Conservation (phyloP, 192 early-diverging fungal species). For the Jimgerdemannia flammicorona region DNA sequence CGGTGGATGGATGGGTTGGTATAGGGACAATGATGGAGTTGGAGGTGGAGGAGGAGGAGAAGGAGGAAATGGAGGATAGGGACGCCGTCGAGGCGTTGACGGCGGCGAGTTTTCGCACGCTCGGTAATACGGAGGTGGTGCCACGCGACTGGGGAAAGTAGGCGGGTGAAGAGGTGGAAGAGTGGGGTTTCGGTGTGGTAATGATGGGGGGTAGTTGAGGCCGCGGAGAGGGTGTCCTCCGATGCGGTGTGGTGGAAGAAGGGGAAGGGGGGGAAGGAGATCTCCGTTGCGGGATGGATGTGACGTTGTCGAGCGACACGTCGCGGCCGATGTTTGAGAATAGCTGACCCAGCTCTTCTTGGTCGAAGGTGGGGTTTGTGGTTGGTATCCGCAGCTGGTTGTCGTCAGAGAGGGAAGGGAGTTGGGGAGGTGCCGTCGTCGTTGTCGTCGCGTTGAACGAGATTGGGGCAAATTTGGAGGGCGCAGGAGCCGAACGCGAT, state of each 20-base stretch:
- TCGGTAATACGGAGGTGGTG: too few relatives aligned
- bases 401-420: too few relatives aligned
- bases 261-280: not conserved
- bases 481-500: too few relatives aligned
- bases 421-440: too few relatives aligned
- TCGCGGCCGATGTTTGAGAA: too few relatives aligned
- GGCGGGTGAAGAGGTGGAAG: not conserved
- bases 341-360: too few relatives aligned
- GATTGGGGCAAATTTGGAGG: too few relatives aligned
- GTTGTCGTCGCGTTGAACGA: too few relatives aligned
- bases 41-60: not conserved
- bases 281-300: not conserved
- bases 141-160: not conserved
- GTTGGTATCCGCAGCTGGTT: not conserved
- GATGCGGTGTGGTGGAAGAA: not conserved
- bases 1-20: not conserved
- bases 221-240: not conserved
- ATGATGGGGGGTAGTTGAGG: not conserved
- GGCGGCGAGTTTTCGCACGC: constrained; percentile 3
- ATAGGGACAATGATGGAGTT: not conserved
- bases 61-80: constrained; percentile 7
- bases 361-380: not conserved
- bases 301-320: not conserved
- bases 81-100: constrained; percentile 12
- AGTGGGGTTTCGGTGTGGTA: not conserved